Conservation (phyloP, 345 rosid genomes). For the Rhodamnia rubescens region DNA sequence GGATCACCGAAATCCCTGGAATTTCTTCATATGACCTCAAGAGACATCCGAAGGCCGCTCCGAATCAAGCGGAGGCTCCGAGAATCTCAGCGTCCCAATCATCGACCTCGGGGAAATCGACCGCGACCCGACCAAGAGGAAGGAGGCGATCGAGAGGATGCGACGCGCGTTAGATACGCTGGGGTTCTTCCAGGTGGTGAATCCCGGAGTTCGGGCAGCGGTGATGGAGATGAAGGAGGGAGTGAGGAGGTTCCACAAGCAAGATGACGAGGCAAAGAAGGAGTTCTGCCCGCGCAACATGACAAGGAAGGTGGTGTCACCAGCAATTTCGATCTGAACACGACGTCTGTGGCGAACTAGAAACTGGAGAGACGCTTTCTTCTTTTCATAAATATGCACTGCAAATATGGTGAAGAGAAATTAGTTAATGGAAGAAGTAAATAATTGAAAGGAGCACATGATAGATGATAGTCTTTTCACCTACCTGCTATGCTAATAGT, state of each 20-base stretch:
- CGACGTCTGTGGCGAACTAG: conserved; percentile 26
- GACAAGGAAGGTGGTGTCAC: conserved; percentile 6
- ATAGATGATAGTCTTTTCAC: background rate
- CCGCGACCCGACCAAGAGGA: background rate
- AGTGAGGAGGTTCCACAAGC: conserved; percentile 11
- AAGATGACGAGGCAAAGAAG: conserved; percentile 11
- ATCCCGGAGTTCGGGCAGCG: conserved; percentile 14
- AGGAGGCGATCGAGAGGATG: conserved; percentile 1
- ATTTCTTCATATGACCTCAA: background rate
- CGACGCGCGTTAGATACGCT: conserved; percentile 2
- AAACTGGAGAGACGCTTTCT: conserved; percentile 38
- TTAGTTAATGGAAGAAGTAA: background rate
- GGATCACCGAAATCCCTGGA: background rate
- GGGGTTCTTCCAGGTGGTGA: conserved; percentile 26
- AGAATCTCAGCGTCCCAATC: background rate
- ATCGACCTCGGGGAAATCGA: too few relatives aligned
- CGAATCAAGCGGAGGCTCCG: background rate
- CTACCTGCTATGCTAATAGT: background rate
- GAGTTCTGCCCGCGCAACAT: conserved; percentile 6
- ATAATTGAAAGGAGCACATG: background rate
- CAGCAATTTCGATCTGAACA: conserved; percentile 32
- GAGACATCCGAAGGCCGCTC: background rate
- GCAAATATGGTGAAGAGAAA: background rate
- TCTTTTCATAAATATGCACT: background rate
- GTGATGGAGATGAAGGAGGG: conserved; percentile 7